Evolutionary conservation across 2,329 filamentous ascomycete species (phyloP), one percentile per base, ranked within the genome.

Genomic region (Microcyclospora pomicola): DNA sequence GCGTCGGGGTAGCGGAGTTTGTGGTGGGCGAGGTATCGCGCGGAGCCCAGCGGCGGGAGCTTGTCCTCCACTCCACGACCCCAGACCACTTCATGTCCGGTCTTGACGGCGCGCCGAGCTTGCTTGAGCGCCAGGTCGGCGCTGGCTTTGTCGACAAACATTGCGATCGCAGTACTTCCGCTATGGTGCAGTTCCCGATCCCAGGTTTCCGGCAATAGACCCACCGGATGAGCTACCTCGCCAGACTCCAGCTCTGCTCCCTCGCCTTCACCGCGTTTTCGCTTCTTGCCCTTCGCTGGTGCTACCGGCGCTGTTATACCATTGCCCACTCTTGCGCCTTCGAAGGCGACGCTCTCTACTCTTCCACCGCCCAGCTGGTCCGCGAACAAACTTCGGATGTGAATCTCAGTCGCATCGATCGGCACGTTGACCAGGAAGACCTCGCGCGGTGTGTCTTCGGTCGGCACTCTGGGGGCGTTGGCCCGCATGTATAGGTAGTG

Each of bases 401-500:
- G 82, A 1, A 68, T 59, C 40, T 84, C 78, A 4, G 84, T 92
- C 42, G 84, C 79, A 55, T 95, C 87, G 45, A 80, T 69, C 6
- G 91, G 91, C 1, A 92, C 65, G 53, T 98, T 96, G 46, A 87
- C 82, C n/a, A 93, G 58, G 61, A 94, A 98, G 13, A 98, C 70
- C 43, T 82, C 86, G 49, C 87, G 78, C 12, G 75, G 66, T 50
- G 88, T 81, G 59, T 82, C 72, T 38, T 72, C 68, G 6, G 80
- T 81, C 11, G 82, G 76, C 31, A 82, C 71, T 62, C 81, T 84
- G 43, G 88, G 86, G 33, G 78, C 71, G 61, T 96, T 87, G 39
- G 76, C 76, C 47, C 84, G 83, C 39, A 96, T 64, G 64, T 94
- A 94, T 52, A 96, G 67, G 61, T 87, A 84, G 64, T 96, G 91